Base-by-base conservation (phyloP, 2,329 filamentous ascomycete genomes). In the Pseudocercospora macadamiae region DNA sequence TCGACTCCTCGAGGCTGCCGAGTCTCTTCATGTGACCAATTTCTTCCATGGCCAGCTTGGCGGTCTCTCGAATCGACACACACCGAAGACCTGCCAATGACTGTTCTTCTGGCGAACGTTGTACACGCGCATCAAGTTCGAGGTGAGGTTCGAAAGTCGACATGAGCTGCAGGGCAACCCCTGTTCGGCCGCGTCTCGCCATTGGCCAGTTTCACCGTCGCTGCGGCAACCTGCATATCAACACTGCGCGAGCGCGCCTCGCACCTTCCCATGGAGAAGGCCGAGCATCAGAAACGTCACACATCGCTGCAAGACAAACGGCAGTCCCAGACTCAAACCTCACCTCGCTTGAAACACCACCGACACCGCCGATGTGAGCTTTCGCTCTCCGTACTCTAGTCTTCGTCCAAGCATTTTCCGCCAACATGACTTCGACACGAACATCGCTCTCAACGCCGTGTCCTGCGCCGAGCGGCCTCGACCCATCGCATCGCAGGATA, bases 381-480 rank as follows among this genome's bases (percentile, higher is more conserved):
- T 47, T 45, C n/a, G 42, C 42, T 45, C 42, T 8, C 12, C 28
- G 28, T 12, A 32, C 28, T 7, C 6, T 32, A 6, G 12, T 32
- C 12, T 32, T 32, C 42, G 42, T 21, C n/a, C 19, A 45, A 14
- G 3, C 42, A 21, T 6, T 52, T 36, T 25, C 14, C 51, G 34
- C 52, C 32, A 63, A 45, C 16, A 68, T 69, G 67, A 68, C 65
- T 21, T 49, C 45, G 45, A 32, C 57, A 30, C 62, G 65, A 32
- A 59, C 57, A 55, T 67, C 65, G 16, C 53, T 64, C 12, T 37
- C 59, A 52, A 71, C 68, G 47, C 69, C 69, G 16, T 71, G 69
- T 60, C 68, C 69, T 30, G 62, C 63, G 57, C 68, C 65, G 36
- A 60, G 58, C 51, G 51, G 51, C 21, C 56, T 61, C 21, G 44